Percentiles rank a stretch among this genome's conserved stretches.
Evolutionary conservation across 306 rosid genomes (phyloP).

Genomic region (Astragalus glycyphyllos): DNA sequence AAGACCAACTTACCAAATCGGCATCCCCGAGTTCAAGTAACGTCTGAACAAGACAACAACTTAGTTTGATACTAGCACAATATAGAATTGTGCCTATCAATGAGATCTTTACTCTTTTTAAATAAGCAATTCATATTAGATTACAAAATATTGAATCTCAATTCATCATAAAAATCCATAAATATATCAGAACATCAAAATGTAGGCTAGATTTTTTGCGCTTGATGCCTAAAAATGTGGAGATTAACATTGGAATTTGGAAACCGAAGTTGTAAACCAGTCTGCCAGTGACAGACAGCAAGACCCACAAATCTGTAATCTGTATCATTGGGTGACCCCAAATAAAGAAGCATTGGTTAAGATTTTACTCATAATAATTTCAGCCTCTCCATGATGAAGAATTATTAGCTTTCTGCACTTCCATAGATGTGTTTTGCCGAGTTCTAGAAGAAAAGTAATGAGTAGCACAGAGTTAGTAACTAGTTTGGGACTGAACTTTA

Average conservation of each 20-base stretch:
- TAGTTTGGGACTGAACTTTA: conserved; percentile 41
- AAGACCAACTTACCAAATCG: too few relatives aligned
- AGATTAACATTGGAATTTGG: background rate
- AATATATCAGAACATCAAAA: too few relatives aligned
- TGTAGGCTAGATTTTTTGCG: too few relatives aligned
- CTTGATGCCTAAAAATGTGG: too few relatives aligned
- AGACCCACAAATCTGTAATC: conserved; percentile 32
- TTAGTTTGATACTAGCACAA: too few relatives aligned
- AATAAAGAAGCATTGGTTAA: conserved; percentile 43
- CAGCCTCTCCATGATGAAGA: conserved; percentile 47
- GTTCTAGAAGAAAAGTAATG: conserved; percentile 46
- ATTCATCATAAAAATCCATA: too few relatives aligned
- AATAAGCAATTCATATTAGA: too few relatives aligned
- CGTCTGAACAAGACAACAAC: too few relatives aligned
- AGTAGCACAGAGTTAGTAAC: conserved; percentile 30
- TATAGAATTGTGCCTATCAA: too few relatives aligned
- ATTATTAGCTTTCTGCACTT: conserved; percentile 43
- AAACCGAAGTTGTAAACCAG: conserved; percentile 17
- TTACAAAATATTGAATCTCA: too few relatives aligned
- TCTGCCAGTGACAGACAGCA: conserved; percentile 37
- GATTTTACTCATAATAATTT: conserved; percentile 15
- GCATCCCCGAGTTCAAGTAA: too few relatives aligned
- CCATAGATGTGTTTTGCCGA: conserved; percentile 43
- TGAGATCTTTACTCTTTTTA: too few relatives aligned
- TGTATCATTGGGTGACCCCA: conserved; percentile 45